Evolutionary conservation across 2,329 filamentous ascomycete species (phyloP).

Genomic region (Cladosporium sp.): DNA sequence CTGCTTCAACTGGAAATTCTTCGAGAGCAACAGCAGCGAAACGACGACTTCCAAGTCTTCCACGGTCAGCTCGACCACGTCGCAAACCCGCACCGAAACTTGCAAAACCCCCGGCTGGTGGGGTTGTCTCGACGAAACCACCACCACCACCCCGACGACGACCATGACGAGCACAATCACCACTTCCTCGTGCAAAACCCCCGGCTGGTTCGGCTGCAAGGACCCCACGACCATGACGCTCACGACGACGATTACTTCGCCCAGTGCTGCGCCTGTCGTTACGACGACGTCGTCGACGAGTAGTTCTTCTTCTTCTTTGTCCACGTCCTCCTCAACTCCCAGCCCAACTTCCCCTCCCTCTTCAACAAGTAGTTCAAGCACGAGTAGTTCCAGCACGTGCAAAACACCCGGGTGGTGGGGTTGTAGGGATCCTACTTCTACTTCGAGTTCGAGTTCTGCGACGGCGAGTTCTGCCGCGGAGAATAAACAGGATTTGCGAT

Average conservation of each 20-base stretch:
- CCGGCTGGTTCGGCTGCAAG: slow-evolving; percentile 66
- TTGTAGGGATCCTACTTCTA: slow-evolving; percentile 53
- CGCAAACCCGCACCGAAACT: slow-evolving; percentile 68
- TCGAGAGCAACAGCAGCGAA: slow-evolving; percentile 82
- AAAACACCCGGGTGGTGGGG: slow-evolving; percentile 64
- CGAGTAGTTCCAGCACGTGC: slow-evolving; percentile 46
- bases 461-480: background rate
- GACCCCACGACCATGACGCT: slow-evolving; percentile 36
- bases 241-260: slow-evolving; percentile 7
- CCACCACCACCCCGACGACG: slow-evolving; percentile 23
- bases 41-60: slow-evolving; percentile 53
- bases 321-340: slow-evolving; percentile 22
- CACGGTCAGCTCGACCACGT: slow-evolving; percentile 43
- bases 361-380: too few relatives aligned
- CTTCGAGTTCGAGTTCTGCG: slow-evolving; percentile 11
- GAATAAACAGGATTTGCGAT: background rate
- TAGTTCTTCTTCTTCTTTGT: background rate
- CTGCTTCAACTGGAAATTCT: slow-evolving; percentile 89
- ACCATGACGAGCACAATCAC: slow-evolving; percentile 38
- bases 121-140: slow-evolving; percentile 54
- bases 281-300: slow-evolving; percentile 4
- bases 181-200: slow-evolving; percentile 54
- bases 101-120: slow-evolving; percentile 90
- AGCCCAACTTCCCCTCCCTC: too few relatives aligned
- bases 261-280: background rate